phyloP scores from a whole-genome alignment of 805 yeast genomes.

The Starmerella kuoi region DNA sequence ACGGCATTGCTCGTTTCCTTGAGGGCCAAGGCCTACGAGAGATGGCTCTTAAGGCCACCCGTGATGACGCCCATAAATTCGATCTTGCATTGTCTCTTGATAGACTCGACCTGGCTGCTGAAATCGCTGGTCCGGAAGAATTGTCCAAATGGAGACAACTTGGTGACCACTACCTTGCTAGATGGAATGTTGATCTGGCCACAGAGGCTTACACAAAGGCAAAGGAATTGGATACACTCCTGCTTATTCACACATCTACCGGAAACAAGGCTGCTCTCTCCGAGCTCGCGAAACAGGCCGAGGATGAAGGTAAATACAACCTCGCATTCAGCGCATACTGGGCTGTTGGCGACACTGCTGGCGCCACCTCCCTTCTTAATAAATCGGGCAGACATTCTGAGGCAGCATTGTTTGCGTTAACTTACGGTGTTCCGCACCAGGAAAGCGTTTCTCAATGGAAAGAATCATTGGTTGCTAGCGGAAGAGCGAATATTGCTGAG shows the following conservation, averaged over 20 bases:
- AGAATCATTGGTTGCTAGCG: constrained; percentile 37
- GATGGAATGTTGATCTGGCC: constrained; percentile 74
- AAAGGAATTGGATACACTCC: constrained; percentile 66
- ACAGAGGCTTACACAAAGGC: constrained; percentile 68
- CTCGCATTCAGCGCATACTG: constrained; percentile 86
- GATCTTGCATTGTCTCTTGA: constrained; percentile 75
- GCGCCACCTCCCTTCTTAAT: constrained; percentile 53
- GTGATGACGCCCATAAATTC: constrained; percentile 82
- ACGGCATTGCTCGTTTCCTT: constrained; percentile 78
- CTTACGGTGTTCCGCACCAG: constrained; percentile 46
- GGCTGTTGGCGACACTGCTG: constrained; percentile 60
- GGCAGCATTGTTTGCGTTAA: constrained; percentile 67
- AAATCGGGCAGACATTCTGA: constrained; percentile 65
- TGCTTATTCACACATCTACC: constrained; percentile 70
- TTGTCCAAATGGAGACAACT: constrained; percentile 73
- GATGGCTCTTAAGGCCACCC: constrained; percentile 70
- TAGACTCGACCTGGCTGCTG: constrained; percentile 58
- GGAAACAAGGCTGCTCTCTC: constrained; percentile 52
- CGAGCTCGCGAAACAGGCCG: constrained; percentile 55
- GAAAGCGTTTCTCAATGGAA: constrained; percentile 60
- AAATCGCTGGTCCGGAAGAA: constrained; percentile 36
- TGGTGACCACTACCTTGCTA: constrained; percentile 72
- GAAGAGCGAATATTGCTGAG: constrained; percentile 47
- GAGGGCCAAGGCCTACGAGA: constrained; percentile 84
- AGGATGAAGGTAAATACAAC: constrained; percentile 67